phyloP scores from a whole-genome alignment of 352 stramenopile genomes.

The Globisporangium canariense region DNA sequence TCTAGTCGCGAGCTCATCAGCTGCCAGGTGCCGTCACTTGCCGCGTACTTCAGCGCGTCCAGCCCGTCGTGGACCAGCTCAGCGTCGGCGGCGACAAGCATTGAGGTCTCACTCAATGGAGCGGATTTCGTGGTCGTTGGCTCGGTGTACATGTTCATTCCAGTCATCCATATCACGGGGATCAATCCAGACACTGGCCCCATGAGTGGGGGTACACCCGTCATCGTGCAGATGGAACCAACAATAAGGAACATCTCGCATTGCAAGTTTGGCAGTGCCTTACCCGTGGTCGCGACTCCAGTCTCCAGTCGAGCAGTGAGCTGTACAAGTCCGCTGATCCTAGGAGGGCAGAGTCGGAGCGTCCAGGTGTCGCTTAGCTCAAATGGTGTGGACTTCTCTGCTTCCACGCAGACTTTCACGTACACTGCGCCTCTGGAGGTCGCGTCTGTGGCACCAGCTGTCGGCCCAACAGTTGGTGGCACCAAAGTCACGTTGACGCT shows the following conservation, averaged over 20 bases:
- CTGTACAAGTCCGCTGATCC: conserved; percentile 22
- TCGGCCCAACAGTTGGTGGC: conserved; percentile 47
- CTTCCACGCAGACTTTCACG: conserved; percentile 29
- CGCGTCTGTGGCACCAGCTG: conserved; percentile 29
- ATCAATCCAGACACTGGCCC: conserved; percentile 23
- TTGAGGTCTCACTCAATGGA: conserved; percentile 51
- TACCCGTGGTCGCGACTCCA: conserved; percentile 2
- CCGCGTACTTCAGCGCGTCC: conserved; percentile 12
- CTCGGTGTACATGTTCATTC: conserved; percentile 28
- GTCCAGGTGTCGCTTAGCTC: conserved; percentile 29
- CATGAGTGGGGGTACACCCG: conserved; percentile 16
- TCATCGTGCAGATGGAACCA: conserved; percentile 9
- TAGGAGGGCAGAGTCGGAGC: conserved; percentile 17
- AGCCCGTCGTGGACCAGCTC: conserved; percentile 18
- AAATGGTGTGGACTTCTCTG: conserved; percentile 38
- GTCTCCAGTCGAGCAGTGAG: conserved; percentile 14
- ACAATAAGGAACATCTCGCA: conserved; percentile 18
- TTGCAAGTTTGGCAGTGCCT: conserved; percentile 30
- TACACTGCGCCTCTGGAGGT: conserved; percentile 43
- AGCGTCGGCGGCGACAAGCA: conserved; percentile 17
- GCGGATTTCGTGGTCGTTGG: conserved; percentile 31
- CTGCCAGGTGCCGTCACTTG: conserved; percentile 29
- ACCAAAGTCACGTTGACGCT: conserved; percentile 50
- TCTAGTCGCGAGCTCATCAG: conserved; percentile 25
- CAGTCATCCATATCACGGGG: conserved; percentile 14